Evolutionary conservation across 371 early-diverging fungal genomes (phyloP), one percentile per base, ranked within the genome.

Genomic region (Cokeromyces recurvatus): DNA sequence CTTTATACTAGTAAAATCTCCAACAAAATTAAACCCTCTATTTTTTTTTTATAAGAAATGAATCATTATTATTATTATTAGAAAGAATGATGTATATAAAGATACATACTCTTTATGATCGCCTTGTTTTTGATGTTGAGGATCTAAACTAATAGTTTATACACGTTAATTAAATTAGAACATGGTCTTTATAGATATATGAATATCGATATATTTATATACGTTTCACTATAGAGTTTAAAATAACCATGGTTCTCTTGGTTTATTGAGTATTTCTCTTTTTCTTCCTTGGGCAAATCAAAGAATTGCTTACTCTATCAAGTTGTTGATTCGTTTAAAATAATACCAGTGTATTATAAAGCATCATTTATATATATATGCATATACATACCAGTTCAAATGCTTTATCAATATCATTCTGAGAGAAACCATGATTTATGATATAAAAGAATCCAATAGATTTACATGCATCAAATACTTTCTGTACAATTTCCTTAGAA

Each of bases 81-180:
- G 29, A 27, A n/a, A n/a, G n/a, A n/a, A n/a, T n/a, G n/a, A n/a
- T n/a, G n/a, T n/a, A n/a, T n/a, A n/a, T n/a, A n/a, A n/a, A n/a
- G n/a, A n/a, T n/a, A n/a, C 67, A 56, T 70, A 79, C 81, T 84
- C 84, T 68, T 84, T 84, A 55, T 74, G 64, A 57, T 84, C 84
- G 4, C 82, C 82, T 35, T 71, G 65, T 20, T 58, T 68, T 57
- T 79, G 79, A 37, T 66, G 53, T 37, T 69, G 68, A 25, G 81
- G 77, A 51, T 82, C 77, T 46, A 81, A 53, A 21, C 77, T 73
- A 48, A n/a, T 29, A 20, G 11, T 14, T 16, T 17, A 19, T 9
- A 22, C 14, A 3, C 14, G 39, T 23, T 8, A 23, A 23, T 11
- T 16, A 27, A 8, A 35, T 10, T 34, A 23, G 15, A 19, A 22